Evolutionary conservation across 2,329 filamentous ascomycete genomes (phyloP).

Genomic region (Trichothecium roseum): DNA sequence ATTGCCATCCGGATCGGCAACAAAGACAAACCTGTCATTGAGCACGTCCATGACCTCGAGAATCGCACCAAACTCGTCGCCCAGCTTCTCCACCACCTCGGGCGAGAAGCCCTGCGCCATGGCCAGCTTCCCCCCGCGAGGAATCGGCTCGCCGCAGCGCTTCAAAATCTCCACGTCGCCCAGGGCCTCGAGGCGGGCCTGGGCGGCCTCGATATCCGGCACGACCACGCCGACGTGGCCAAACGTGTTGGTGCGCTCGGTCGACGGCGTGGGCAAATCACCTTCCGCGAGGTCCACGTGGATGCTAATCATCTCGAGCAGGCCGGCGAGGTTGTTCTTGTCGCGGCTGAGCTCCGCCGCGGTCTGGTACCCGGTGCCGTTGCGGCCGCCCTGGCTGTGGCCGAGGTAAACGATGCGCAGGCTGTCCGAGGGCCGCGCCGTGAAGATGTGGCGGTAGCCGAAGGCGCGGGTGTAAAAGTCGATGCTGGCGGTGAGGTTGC

Average conservation of each 20-base stretch:
- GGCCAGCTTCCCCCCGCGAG: constrained; percentile 5
- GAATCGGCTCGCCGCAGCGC: constrained; percentile 10
- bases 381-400: constrained; percentile 23
- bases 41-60: constrained; percentile 7
- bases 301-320: constrained; percentile 20
- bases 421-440: constrained; percentile 14
- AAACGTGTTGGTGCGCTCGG: constrained; percentile 17
- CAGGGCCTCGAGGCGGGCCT: constrained; percentile 13
- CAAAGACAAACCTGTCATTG: constrained; percentile 9
- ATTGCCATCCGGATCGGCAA: constrained; percentile 14
- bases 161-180: constrained; percentile 16
- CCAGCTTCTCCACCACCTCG: constrained; percentile 7
- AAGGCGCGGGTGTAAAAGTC: constrained; percentile 22
- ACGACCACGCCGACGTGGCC: constrained; percentile 24
- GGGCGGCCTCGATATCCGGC: constrained; percentile 16
- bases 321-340: constrained; percentile 21
- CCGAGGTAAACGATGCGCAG: constrained; percentile 23
- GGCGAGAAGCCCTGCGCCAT: constrained; percentile 7
- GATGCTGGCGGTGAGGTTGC: constrained; percentile 16
- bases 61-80: constrained; percentile 2
- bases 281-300: constrained; percentile 11
- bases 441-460: constrained; percentile 24
- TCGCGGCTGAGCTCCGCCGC: constrained; percentile 18
- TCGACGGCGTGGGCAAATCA: constrained; percentile 10
- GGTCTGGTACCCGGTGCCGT: constrained; percentile 25